Evolutionary conservation across 2,329 filamentous ascomycete genomes (phyloP).

Genomic region (Ceratocystis alfenasii): DNA sequence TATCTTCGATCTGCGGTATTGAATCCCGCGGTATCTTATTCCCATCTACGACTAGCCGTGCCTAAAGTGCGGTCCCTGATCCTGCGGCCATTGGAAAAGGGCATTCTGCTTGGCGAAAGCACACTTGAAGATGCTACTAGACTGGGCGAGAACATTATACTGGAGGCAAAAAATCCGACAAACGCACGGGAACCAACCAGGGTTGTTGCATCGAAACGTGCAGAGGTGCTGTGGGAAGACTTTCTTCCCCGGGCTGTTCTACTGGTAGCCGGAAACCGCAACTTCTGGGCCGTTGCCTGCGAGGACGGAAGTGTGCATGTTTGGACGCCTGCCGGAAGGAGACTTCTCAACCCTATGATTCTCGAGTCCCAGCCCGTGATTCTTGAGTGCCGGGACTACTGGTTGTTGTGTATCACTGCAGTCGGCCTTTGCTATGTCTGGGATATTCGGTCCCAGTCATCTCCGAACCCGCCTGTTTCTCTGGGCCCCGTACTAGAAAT

Average conservation of each 20-base stretch:
- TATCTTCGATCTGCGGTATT: constrained; percentile 79
- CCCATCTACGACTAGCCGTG: constrained; percentile 75
- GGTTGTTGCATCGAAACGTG: constrained; percentile 69
- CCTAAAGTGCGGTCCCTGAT: constrained; percentile 78
- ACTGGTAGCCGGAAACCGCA: constrained; percentile 78
- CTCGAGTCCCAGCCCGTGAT: constrained; percentile 91
- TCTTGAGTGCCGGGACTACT: constrained; percentile 77
- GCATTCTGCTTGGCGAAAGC: constrained; percentile 41
- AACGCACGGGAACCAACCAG: constrained; percentile 70
- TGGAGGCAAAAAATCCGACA: constrained; percentile 79
- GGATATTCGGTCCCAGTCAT: constrained; percentile 73
- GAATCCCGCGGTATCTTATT: constrained; percentile 68
- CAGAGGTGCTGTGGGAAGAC: constrained; percentile 81
- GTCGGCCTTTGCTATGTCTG: constrained; percentile 86
- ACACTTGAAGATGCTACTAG: constrained; percentile 50
- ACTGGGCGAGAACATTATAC: constrained; percentile 56
- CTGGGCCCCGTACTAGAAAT: constrained; percentile 80
- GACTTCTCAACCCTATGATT: constrained; percentile 72
- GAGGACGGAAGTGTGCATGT: constrained; percentile 84
- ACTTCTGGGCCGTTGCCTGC: constrained; percentile 85
- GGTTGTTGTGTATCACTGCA: constrained; percentile 79
- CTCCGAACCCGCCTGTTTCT: constrained; percentile 81
- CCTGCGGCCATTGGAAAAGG: constrained; percentile 64
- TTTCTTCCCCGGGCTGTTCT: constrained; percentile 77
- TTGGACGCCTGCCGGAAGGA: constrained; percentile 84